Evolutionary conservation across 202 grass and related monocot species (phyloP).

Genomic region (Setaria italica): DNA sequence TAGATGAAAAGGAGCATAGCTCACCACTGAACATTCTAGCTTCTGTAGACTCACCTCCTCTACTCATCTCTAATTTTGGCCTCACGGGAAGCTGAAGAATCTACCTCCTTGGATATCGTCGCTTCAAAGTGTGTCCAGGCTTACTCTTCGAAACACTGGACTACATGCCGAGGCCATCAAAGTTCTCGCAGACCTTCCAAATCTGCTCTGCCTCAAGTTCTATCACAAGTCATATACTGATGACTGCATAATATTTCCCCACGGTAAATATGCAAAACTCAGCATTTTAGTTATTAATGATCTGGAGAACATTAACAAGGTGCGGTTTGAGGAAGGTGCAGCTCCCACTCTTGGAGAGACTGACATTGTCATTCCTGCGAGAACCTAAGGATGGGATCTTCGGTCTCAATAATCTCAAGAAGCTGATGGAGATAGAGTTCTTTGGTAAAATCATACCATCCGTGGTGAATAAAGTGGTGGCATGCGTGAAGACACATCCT

Average conservation of each 20-base stretch:
- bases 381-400: constrained; percentile 34
- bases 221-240: constrained; percentile 50
- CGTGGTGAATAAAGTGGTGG: constrained; percentile 34
- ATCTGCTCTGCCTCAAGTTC: constrained; percentile 47
- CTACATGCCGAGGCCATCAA: constrained; percentile 24
- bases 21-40: constrained; percentile 23
- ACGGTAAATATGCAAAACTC: neutral
- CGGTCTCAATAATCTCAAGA: constrained; percentile 1
- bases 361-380: constrained; percentile 34
- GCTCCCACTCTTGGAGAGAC: constrained; percentile 26
- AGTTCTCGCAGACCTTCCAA: constrained; percentile 46
- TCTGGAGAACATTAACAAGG: constrained; percentile 33
- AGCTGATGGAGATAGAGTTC: constrained; percentile 47
- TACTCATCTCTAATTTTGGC: constrained; percentile 33
- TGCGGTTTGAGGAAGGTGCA: constrained; percentile 31
- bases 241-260: neutral
- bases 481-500: constrained; percentile 39
- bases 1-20: neutral
- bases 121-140: neutral
- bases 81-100: neutral
- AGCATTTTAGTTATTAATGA: constrained; percentile 39
- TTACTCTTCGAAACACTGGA: constrained; percentile 24
- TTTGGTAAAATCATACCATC: constrained; percentile 46
- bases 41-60: constrained; percentile 27
- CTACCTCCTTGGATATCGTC: constrained; percentile 37